Percentiles rank a stretch among this genome's conserved stretches.
Evolutionary conservation across 495 filamentous ascomycete species (phyloP).

Genomic region (Melanomma pulvis-pyrius): DNA sequence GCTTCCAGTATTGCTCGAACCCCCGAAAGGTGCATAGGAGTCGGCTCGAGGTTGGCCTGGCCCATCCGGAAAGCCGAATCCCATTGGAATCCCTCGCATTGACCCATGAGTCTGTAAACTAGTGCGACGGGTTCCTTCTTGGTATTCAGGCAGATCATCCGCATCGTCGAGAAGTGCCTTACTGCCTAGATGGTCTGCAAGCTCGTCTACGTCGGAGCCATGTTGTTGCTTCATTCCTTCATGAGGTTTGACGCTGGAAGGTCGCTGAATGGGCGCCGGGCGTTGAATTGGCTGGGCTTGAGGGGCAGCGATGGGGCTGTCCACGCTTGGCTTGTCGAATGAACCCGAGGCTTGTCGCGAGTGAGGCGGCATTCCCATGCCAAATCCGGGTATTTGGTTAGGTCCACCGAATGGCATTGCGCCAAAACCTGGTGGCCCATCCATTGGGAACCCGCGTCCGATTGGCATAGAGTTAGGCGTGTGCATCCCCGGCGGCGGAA

Average conservation of each 20-base stretch:
- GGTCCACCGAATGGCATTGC: slow-evolving; percentile 45
- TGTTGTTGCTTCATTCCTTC: slow-evolving; percentile 48
- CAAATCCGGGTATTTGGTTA: slow-evolving; percentile 40
- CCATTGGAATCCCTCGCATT: slow-evolving; percentile 35
- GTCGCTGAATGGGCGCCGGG: slow-evolving; percentile 86
- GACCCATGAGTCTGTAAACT: slow-evolving; percentile 41
- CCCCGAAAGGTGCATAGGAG: slow-evolving; percentile 34
- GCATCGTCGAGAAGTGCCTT: slow-evolving; percentile 87
- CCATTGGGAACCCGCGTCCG: slow-evolving; percentile 66
- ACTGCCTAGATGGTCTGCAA: slow-evolving; percentile 86
- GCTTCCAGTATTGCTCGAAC: slow-evolving; percentile 24
- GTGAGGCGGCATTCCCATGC: slow-evolving; percentile 52
- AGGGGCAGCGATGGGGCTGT: slow-evolving; percentile 20
- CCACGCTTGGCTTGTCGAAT: slow-evolving; percentile 52
- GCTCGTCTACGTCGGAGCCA: slow-evolving; percentile 65
- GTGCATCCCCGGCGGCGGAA: slow-evolving; percentile 63
- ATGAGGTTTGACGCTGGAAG: slow-evolving; percentile 71
- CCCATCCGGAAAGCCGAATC: slow-evolving; percentile 40
- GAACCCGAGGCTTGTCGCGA: slow-evolving; percentile 64
- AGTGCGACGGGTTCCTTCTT: slow-evolving; percentile 41
- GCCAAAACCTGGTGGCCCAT: slow-evolving; percentile 58
- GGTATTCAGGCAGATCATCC: slow-evolving; percentile 52
- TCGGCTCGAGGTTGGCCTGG: slow-evolving; percentile 24
- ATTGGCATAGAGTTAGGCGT: slow-evolving; percentile 54
- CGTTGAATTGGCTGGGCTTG: slow-evolving; percentile 69